A percentile compares a stretch with the other conserved stretches of the same genome.
phyloP scores from a whole-genome alignment of 1,284 basidiomycete genomes.

The Mycena citricolor region DNA sequence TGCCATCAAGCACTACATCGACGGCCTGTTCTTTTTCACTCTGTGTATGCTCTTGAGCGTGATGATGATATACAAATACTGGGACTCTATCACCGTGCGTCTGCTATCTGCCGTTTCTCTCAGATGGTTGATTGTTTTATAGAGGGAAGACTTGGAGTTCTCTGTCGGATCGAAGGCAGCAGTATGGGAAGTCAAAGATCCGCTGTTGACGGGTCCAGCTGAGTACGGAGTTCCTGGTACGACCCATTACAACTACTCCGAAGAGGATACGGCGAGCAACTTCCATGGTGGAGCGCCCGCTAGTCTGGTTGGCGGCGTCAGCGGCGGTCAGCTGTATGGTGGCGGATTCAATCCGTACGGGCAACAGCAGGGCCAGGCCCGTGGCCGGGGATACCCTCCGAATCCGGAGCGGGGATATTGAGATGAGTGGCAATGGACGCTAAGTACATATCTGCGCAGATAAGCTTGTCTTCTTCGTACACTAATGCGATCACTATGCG shows the following conservation, averaged over 20 bases:
- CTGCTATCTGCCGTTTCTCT: conserved; percentile 10
- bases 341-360: conserved; percentile 26
- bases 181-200: conserved; percentile 98
- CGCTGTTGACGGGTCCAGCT: conserved; percentile 57
- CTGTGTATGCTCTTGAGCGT: conserved; percentile 94
- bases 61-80: conserved; percentile 99
- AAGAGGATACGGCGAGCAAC: conserved; percentile 25
- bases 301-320: conserved; percentile 82
- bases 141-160: conserved; percentile 97
- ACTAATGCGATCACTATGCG: conserved; percentile 22
- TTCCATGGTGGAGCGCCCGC: conserved; percentile 50
- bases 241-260: conserved; percentile 22
- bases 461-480: conserved; percentile 15
- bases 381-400: conserved; percentile 23
- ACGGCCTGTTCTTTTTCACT: conserved; percentile 95
- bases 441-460: conserved; percentile 11
- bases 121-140: conserved; percentile 11
- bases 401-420: conserved; percentile 11
- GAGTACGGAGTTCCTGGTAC: conserved; percentile 44
- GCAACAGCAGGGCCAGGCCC: conserved; percentile 17
- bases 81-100: conserved; percentile 93
- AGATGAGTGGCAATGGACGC: conserved; percentile 9
- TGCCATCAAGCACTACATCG: conserved; percentile 94
- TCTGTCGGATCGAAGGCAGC: conserved; percentile 95
- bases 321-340: conserved; percentile 63